phyloP scores from a whole-genome alignment of 2,329 filamentous ascomycete genomes.

The Pseudocercospora crystallina region DNA sequence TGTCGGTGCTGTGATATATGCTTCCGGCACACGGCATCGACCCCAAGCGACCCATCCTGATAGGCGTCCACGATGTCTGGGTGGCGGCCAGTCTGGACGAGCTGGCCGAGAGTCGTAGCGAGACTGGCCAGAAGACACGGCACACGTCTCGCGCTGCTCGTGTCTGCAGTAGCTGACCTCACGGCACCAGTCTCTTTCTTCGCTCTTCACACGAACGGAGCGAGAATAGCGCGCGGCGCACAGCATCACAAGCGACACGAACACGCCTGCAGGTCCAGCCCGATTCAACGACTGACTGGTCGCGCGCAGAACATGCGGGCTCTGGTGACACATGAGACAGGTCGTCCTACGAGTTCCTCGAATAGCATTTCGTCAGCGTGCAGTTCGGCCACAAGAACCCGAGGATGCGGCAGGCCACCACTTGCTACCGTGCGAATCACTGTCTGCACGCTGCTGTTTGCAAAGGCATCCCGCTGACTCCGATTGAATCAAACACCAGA shows the following conservation, averaged over 20 bases:
- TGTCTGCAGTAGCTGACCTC: no score
- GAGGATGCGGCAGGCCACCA: slow-evolving; percentile 6
- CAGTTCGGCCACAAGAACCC: slow-evolving; percentile 8
- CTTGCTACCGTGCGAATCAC: slow-evolving; percentile 10
- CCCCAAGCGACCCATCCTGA: slow-evolving; percentile 12
- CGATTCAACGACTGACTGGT: slow-evolving; percentile 8
- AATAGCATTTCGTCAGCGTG: slow-evolving; percentile 16
- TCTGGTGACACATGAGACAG: slow-evolving; percentile 11
- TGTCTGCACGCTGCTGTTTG: background rate
- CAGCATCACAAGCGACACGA: background rate
- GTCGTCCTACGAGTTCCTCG: slow-evolving; percentile 1
- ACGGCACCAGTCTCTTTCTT: background rate
- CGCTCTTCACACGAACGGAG: background rate
- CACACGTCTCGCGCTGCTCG: background rate
- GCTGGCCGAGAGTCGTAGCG: background rate
- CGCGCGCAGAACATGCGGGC: slow-evolving; percentile 6
- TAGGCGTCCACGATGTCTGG: slow-evolving; percentile 1
- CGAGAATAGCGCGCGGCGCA: no score
- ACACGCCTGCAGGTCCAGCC: background rate
- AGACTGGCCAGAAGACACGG: background rate
- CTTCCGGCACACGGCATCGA: slow-evolving; percentile 21
- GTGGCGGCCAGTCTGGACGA: slow-evolving; percentile 9
- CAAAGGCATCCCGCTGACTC: slow-evolving; percentile 9
- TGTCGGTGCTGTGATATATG: slow-evolving; percentile 7
- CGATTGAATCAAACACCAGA: slow-evolving; percentile 11